phyloP scores from a whole-genome alignment of 192 early-diverging fungal genomes.

The Coemansia sp. region DNA sequence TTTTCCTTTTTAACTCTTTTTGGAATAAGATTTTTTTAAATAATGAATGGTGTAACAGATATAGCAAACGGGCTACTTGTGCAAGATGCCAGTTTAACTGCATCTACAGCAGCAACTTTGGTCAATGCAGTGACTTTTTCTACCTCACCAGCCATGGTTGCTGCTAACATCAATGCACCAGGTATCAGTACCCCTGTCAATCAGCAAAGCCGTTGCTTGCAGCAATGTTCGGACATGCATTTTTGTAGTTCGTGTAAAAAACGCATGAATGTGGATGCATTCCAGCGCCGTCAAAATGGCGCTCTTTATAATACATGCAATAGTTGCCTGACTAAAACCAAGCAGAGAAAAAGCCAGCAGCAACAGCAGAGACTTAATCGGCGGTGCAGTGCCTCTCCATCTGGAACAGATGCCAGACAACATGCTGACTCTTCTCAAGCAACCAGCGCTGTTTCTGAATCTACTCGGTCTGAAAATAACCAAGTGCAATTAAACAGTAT shows the following conservation, averaged over 20 bases:
- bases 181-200: neutral
- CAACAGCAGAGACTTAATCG: neutral
- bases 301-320: slow-evolving; percentile 33
- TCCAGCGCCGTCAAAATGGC: slow-evolving; percentile 33
- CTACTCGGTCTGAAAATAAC: neutral
- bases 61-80: slow-evolving; percentile 11
- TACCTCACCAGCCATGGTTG: slow-evolving; percentile 11
- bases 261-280: slow-evolving; percentile 19
- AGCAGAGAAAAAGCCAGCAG: slow-evolving; percentile 21
- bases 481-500: too few relatives aligned
- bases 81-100: neutral
- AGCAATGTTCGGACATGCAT: slow-evolving; percentile 5
- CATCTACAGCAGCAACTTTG: slow-evolving; percentile 5
- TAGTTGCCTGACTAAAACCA: slow-evolving; percentile 22
- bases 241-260: slow-evolving; percentile 44
- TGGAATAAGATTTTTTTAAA: neutral
- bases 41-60: slow-evolving; percentile 15
- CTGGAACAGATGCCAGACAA: too few relatives aligned
- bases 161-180: neutral
- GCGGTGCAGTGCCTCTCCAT: too few relatives aligned
- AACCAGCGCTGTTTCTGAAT: neutral
- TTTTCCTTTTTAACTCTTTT: neutral
- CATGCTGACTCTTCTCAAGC: too few relatives aligned
- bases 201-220: too few relatives aligned
- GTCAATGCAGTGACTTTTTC: slow-evolving; percentile 13